Evolutionary conservation across 1,139 yeast species (phyloP), one percentile per base, ranked within the genome.

Genomic region (Yamadazyma buinensis): DNA sequence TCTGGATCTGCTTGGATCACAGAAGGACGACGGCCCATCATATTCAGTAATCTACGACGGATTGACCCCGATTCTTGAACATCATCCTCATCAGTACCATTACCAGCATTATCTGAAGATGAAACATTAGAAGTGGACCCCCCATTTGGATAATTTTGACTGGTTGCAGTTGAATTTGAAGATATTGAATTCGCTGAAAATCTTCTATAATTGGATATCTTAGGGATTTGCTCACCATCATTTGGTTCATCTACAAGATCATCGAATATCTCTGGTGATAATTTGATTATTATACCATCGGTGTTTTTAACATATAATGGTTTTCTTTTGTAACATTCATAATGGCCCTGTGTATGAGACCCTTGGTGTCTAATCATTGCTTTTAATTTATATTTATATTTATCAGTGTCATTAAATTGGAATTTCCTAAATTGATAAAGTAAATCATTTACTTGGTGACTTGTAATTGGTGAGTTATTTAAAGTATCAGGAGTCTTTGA

Each of bases 341-440:
- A 92, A 54, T 92, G 98, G 1, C 97, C 98, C 31, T 81, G 78
- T 14, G 83, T 74, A 57, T 92, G 97, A 1, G 94, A 80, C 0
- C 97, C 98, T 34, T 80, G 77, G 53, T 92, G 98, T 41, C 87
- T 72, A 17, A 92, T 79, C 46, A 87, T 65, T 1, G 96, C 85
- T 43, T 72, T 74, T 25, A 92, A 65, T 40, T 66, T 65, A 54
- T 86, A 88, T 29, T 61, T 70, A 45, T 71, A 72, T 18, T 56
- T 49, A 39, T 69, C 72, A 41, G 66, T 66, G 4, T 67, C 74
- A 45, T 59, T 64, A 50, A 69, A 69, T 39, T 67, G 63, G 44
- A 69, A 69, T 26, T 54, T 49, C 33, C 57, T 59, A 48, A 68
- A 69, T 43, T 64, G 71, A 23, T 54, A 57, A 34, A 57, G 58